Conservation (phyloP, 352 stramenopile species). For the Phytophthora vignae region DNA sequence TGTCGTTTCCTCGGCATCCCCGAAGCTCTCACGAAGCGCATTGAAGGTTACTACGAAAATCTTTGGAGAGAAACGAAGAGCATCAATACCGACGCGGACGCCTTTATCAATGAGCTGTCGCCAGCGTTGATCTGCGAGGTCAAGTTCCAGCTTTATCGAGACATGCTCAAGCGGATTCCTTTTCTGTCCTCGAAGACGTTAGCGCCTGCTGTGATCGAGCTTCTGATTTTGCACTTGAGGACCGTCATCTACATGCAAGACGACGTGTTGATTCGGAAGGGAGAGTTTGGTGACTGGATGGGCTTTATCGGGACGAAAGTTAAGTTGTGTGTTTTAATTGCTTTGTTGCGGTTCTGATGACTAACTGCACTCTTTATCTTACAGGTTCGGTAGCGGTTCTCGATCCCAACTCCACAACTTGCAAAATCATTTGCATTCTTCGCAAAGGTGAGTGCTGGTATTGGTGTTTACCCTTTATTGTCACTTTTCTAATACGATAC, state of each 20-base stretch:
- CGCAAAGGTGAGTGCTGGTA: conserved; percentile 37
- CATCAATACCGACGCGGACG: conserved; percentile 61
- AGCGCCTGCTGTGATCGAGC: conserved; percentile 70
- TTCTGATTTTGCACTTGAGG: conserved; percentile 76
- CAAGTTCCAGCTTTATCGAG: conserved; percentile 80
- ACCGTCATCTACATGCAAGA: conserved; percentile 88
- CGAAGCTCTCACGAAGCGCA: conserved; percentile 52
- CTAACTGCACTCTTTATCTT: conserved; percentile 36
- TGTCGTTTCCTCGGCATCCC: conserved; percentile 76
- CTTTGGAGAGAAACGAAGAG: conserved; percentile 75
- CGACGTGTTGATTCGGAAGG: conserved; percentile 79
- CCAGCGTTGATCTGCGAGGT: conserved; percentile 76
- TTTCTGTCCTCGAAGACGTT: conserved; percentile 74
- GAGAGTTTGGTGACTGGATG: conserved; percentile 85
- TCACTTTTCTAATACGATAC: too few species aligned
- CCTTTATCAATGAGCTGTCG: conserved; percentile 82
- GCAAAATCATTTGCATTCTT: conserved; percentile 72
- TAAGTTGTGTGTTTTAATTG: background rate
- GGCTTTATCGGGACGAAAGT: conserved; percentile 60
- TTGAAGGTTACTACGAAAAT: conserved; percentile 73
- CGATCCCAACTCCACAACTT: conserved; percentile 52
- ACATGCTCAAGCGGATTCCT: conserved; percentile 80
- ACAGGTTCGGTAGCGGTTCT: conserved; percentile 71
- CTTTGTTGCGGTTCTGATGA: background rate
- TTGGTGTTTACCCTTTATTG: too few species aligned